These are phyloP conservation scores for Angomonas ambiguus DNA, from an alignment of 208 protist species.

Conservation along the genomic window DNA sequence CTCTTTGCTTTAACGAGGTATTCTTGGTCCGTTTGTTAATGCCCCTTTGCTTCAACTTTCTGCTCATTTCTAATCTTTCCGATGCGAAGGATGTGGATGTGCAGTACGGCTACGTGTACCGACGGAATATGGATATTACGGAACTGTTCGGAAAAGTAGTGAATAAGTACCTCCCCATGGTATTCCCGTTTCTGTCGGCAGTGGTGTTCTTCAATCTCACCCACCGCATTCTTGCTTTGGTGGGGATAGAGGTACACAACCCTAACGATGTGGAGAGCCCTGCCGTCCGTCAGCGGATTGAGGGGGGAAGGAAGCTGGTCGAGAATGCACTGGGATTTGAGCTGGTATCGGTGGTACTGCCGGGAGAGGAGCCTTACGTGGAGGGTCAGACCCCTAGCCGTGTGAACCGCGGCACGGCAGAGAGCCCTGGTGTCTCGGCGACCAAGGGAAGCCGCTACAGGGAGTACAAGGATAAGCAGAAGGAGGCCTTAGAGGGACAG, in stretches of 20 bases:
- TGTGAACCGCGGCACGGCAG: background rate
- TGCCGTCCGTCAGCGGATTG: conserved; percentile 75
- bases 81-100: conserved; percentile 55
- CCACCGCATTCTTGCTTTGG: conserved; percentile 46
- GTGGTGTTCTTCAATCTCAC: conserved; percentile 70
- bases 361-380: conserved; percentile 22
- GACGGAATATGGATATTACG: conserved; percentile 84
- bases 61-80: conserved; percentile 72
- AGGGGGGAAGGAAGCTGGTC: conserved; percentile 70
- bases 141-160: conserved; percentile 67
- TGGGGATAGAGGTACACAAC: conserved; percentile 80
- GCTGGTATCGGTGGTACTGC: conserved; percentile 44
- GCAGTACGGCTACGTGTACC: conserved; percentile 84
- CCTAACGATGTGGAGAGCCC: conserved; percentile 62
- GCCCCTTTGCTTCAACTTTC: conserved; percentile 90
- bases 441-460: conserved; percentile 53
- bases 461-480: conserved; percentile 56
- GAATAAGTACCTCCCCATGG: conserved; percentile 82
- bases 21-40: conserved; percentile 89
- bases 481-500: background rate
- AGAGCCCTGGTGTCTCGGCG: conserved; percentile 3
- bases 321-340: conserved; percentile 60
- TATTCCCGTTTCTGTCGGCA: conserved; percentile 80
- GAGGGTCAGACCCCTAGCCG: conserved; percentile 9
- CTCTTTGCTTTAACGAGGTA: conserved; percentile 84